Base-by-base conservation (phyloP, 768 basidiomycete genomes). In the Podaxis carcinomalis region DNA sequence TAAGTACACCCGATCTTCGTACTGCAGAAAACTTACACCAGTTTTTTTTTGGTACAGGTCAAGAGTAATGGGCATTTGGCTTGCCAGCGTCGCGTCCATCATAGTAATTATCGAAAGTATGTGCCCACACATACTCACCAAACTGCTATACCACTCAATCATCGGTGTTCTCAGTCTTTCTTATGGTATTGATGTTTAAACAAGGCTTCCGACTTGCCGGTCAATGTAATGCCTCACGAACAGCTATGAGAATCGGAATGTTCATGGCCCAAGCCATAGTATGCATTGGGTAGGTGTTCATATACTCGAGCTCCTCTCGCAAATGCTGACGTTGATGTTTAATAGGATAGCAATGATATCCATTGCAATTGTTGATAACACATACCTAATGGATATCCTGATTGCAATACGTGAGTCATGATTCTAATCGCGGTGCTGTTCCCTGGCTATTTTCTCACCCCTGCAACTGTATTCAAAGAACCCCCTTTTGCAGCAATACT, bases 341-440 rank as follows among this genome's bases (percentile, higher is more conserved):
- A 32, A 13, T 28, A 59, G 57, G 6, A n/a, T 59, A 9, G 51
- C 51, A 7, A 2, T 53, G 5, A 42, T 36, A 27, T 60, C 46
- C 13, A 53, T 60, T 44, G 40, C 44, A 9, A 44, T 40, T 16
- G 11, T 42, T 16, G 23, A 40, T 35, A 28, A 23, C 40, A 16
- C 39, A 6, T 28, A 21, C 4, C 14, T 28, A 1, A 11, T 46
- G 5, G 59, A 60, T 37, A 53, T 60, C n/a, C 16, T 60, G 13
- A 60, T 60, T 21, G 51, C 59, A 13, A 35, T 46, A 21, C 59
- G 59, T 60, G 59, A 60, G 59, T 52, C 23, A 44, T 1, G 23
- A 3, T 54, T 39, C 35, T 14, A 7, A 32, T 32, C 7, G 2
- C 0, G 7, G 7, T 32, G 32, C 32, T 32, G 32, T 32, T 32